Conservation (phyloP, 164 flowering plant species). For the Chloranthus sessilifolius region DNA sequence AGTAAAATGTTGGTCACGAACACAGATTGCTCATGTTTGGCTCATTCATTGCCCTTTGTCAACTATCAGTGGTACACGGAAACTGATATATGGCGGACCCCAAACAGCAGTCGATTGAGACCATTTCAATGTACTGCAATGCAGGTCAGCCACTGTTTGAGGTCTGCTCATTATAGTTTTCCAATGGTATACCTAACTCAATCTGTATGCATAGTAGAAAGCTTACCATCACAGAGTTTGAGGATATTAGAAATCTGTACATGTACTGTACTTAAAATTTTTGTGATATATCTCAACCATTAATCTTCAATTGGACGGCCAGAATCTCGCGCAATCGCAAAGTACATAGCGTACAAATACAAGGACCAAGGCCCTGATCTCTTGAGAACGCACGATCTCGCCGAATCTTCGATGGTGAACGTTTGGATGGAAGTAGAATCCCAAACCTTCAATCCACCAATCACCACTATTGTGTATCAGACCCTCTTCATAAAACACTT, state of each 20-base stretch:
- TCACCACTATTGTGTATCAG: slow-evolving; percentile 34
- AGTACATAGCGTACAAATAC: slow-evolving; percentile 41
- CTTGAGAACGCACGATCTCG: slow-evolving; percentile 13
- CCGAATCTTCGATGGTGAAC: slow-evolving; percentile 14
- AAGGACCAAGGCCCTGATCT: slow-evolving; percentile 42
- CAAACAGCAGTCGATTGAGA: too few relatives aligned
- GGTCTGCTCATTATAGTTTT: too few relatives aligned
- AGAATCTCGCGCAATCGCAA: slow-evolving; percentile 46
- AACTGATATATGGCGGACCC: too few relatives aligned
- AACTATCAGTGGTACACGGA: too few relatives aligned
- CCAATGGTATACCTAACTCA: too few relatives aligned
- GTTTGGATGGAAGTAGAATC: slow-evolving; percentile 65
- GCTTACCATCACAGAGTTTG: background rate
- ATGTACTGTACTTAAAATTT: background rate
- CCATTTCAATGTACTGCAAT: too few relatives aligned
- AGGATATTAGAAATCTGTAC: background rate
- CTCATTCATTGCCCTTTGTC: too few relatives aligned
- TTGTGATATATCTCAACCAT: background rate
- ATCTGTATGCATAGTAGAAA: background rate
- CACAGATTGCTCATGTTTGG: too few relatives aligned
- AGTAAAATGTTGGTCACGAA: too few relatives aligned
- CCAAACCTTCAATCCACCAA: slow-evolving; percentile 43
- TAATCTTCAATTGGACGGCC: background rate
- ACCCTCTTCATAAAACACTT: slow-evolving; percentile 25
- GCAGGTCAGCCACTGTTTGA: too few relatives aligned